Evolutionary conservation across 805 yeast species (phyloP).

Genomic region (Metschnikowia baotianmanensis): DNA sequence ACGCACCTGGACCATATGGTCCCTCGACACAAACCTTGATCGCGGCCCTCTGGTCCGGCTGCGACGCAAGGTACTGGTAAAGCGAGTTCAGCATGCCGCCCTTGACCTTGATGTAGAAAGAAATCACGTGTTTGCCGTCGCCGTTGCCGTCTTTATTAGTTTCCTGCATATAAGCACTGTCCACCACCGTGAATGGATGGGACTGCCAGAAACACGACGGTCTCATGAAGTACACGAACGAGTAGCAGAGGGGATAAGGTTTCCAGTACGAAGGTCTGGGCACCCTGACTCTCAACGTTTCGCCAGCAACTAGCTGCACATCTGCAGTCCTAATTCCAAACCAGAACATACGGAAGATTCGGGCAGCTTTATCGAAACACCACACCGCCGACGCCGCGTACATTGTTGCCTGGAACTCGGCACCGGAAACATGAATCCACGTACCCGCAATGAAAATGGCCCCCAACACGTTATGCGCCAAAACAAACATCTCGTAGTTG

Average conservation of each 20-base stretch:
- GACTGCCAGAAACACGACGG: constrained; percentile 60
- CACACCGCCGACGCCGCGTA: constrained; percentile 37
- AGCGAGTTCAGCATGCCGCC: constrained; percentile 52
- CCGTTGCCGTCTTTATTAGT: too few species aligned
- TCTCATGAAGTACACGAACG: constrained; percentile 54
- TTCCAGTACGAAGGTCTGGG: constrained; percentile 48
- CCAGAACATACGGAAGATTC: constrained; percentile 28
- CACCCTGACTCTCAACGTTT: constrained; percentile 46
- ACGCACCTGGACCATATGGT: constrained; percentile 53
- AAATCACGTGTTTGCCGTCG: constrained; percentile 22
- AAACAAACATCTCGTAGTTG: constrained; percentile 55
- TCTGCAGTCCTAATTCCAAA: constrained; percentile 38
- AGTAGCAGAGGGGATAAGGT: constrained; percentile 53
- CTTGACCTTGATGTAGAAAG: constrained; percentile 48
- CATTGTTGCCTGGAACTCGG: constrained; percentile 32
- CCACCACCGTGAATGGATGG: constrained; percentile 66
- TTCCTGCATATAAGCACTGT: constrained; percentile 31
- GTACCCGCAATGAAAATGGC: constrained; percentile 48
- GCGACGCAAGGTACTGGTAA: constrained; percentile 25
- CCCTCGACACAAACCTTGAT: constrained; percentile 55
- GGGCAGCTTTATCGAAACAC: constrained; percentile 37
- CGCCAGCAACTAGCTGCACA: constrained; percentile 38
- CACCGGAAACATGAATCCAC: constrained; percentile 59
- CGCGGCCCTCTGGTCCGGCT: constrained; percentile 29
- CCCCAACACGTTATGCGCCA: constrained; percentile 40